phyloP scores from a whole-genome alignment of 2,329 filamentous ascomycete species.

The Teratosphaeria destructans region DNA sequence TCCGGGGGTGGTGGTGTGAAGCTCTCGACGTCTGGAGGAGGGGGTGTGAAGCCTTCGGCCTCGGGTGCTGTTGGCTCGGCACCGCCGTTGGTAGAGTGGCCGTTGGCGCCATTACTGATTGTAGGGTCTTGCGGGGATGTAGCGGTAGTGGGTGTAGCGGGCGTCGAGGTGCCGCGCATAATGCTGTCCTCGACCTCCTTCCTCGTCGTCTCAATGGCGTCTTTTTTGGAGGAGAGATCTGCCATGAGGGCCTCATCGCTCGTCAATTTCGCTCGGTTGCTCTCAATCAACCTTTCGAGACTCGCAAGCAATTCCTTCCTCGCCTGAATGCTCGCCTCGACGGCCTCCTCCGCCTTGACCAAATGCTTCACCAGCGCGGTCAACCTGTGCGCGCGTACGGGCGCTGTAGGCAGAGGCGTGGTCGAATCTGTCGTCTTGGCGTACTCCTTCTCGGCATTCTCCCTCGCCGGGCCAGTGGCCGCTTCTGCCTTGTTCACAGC shows the following conservation, averaged over 20 bases:
- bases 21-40: conserved; percentile 72
- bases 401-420: conserved; percentile 61
- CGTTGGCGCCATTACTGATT: conserved; percentile 1
- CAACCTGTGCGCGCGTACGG: conserved; percentile 83
- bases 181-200: conserved; percentile 84
- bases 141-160: conserved; percentile 36
- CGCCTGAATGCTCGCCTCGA: conserved; percentile 81
- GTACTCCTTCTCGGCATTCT: conserved; percentile 69
- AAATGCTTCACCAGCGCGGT: conserved; percentile 83
- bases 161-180: conserved; percentile 66
- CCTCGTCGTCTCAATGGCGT: conserved; percentile 69
- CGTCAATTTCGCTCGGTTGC: conserved; percentile 58
- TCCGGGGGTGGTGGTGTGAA: conserved; percentile 55
- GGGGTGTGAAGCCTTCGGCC: conserved; percentile 43
- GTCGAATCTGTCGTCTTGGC: conserved; percentile 68
- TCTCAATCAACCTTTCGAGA: conserved; percentile 70
- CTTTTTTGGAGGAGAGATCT: conserved; percentile 40
- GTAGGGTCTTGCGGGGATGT: conserved; percentile 23
- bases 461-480: conserved; percentile 55
- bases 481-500: conserved; percentile 64
- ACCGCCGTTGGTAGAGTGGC: conserved; percentile 1
- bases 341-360: conserved; percentile 76
- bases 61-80: conserved; percentile 26
- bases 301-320: conserved; percentile 66
- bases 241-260: conserved; percentile 49